Conservation (phyloP, 495 filamentous ascomycete genomes). For the Aspergillus sparsus region DNA sequence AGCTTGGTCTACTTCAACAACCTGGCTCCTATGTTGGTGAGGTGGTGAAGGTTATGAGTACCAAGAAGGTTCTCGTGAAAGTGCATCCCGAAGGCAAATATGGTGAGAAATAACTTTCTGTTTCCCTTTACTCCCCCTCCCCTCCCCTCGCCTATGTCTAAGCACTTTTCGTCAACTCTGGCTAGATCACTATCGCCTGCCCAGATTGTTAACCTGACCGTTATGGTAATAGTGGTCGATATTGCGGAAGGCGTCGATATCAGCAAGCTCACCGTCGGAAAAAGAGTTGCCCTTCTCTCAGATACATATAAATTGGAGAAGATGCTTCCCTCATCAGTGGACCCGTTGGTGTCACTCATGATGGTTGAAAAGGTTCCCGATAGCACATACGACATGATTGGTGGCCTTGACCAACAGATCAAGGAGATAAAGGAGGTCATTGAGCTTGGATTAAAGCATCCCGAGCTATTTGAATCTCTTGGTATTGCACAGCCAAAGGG, state of each 20-base stretch:
- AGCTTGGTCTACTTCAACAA: conserved; percentile 93
- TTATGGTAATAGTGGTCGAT: conserved; percentile 74
- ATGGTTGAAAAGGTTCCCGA: conserved; percentile 99
- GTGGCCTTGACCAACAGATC: conserved; percentile 97
- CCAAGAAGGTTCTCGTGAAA: conserved; percentile 98
- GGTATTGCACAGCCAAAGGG: conserved; percentile 98
- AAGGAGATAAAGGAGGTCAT: conserved; percentile 99
- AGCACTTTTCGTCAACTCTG: too few relatives aligned
- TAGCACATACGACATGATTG: conserved; percentile 99
- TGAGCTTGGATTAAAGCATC: conserved; percentile 96
- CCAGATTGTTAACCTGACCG: conserved; percentile 19
- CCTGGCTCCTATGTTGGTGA: conserved; percentile 98
- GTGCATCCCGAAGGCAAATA: conserved; percentile 99
- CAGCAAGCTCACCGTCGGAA: conserved; percentile 92
- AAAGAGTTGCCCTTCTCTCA: conserved; percentile 93
- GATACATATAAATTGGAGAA: conserved; percentile 98
- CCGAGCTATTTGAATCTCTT: conserved; percentile 96
- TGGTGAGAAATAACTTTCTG: conserved; percentile 58
- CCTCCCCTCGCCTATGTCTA: background rate
- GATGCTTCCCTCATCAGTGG: conserved; percentile 95
- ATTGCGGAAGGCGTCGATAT: conserved; percentile 94
- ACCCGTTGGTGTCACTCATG: conserved; percentile 99
- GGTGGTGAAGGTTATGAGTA: conserved; percentile 99
- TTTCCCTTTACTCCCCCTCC: conserved; percentile 4
- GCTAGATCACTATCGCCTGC: too few relatives aligned